A percentile compares a stretch with the other conserved stretches of the same genome.
Conservation (phyloP, 176 grass and related monocot genomes). For the Hordeum marinum region DNA sequence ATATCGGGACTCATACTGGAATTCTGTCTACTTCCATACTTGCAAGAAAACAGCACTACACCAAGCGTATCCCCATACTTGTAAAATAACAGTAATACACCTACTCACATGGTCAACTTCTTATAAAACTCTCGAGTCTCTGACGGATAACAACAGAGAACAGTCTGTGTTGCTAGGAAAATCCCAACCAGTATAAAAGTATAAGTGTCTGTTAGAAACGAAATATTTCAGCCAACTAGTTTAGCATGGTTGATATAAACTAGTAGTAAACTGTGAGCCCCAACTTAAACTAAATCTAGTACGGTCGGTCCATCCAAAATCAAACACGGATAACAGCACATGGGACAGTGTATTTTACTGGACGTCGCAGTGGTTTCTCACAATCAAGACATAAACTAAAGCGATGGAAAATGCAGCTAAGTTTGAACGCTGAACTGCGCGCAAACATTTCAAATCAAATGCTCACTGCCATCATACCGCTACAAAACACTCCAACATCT, state of each 20-base stretch:
- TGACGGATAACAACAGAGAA: not conserved
- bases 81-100: not conserved
- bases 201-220: not conserved
- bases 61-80: not conserved
- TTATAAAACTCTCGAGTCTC: not conserved
- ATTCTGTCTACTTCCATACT: not conserved
- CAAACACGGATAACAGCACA: not conserved
- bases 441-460: no score
- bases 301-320: not conserved
- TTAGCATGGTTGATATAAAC: not conserved
- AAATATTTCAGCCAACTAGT: not conserved
- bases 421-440: not conserved
- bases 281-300: not conserved
- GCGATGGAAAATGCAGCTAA: not conserved
- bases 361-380: not conserved
- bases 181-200: not conserved
- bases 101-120: not conserved
- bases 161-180: not conserved
- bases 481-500: not conserved
- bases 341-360: not conserved
- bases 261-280: not conserved
- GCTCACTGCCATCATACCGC: not conserved
- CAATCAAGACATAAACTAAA: not conserved
- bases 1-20: not conserved
- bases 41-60: no score